Evolutionary conservation across 2,329 filamentous ascomycete genomes (phyloP).

Genomic region (Aureobasidium pullulans): DNA sequence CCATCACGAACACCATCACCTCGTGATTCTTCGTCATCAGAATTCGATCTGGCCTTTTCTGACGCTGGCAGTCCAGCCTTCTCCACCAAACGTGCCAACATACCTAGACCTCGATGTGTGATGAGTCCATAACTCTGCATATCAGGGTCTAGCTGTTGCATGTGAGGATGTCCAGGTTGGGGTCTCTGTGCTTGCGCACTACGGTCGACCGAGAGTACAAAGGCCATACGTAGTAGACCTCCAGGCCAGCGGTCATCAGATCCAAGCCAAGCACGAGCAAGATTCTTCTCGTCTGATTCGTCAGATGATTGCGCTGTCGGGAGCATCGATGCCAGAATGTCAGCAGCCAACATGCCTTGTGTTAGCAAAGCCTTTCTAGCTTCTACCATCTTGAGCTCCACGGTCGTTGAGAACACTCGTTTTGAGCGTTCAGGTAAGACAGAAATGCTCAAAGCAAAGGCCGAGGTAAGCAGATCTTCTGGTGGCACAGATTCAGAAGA

Average conservation of each 20-base stretch:
- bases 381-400: conserved; percentile 60
- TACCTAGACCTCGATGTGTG: conserved; percentile 38
- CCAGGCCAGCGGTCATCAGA: conserved; percentile 78
- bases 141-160: conserved; percentile 18
- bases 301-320: conserved; percentile 15
- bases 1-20: conserved; percentile 17
- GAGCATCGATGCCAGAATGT: conserved; percentile 73
- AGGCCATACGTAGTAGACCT: conserved; percentile 68
- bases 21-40: conserved; percentile 1
- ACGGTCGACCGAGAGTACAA: conserved; percentile 49
- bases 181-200: conserved; percentile 15
- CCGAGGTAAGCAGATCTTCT: conserved; percentile 74
- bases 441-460: conserved; percentile 80
- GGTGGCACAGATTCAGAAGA: conserved; percentile 32
- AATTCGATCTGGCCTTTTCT: conserved; percentile 16
- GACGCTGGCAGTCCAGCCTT: conserved; percentile 27
- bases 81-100: conserved; percentile 40
- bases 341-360: conserved; percentile 83
- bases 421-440: conserved; percentile 68
- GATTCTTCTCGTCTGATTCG: conserved; percentile 31
- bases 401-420: conserved; percentile 27
- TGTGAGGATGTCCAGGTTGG: conserved; percentile 18
- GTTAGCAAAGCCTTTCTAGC: conserved; percentile 81
- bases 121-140: conserved; percentile 28
- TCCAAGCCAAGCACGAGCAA: conserved; percentile 74